A percentile compares a stretch with the other conserved stretches of the same genome.
Evolutionary conservation across 2,329 filamentous ascomycete genomes (phyloP).

Genomic region (Sarocladiaceae sp.): DNA sequence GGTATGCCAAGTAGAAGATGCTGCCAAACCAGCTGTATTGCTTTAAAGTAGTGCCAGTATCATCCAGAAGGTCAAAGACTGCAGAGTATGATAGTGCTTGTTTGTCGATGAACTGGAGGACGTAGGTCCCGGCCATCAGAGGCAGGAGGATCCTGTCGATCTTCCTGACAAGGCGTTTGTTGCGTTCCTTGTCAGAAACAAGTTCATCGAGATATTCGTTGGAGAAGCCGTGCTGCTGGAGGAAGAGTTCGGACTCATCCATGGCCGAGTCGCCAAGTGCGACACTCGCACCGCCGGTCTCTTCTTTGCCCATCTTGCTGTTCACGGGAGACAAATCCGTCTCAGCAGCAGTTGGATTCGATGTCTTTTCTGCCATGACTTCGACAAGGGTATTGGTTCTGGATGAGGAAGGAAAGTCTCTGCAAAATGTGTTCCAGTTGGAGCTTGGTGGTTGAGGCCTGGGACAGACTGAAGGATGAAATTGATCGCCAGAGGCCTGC

Average conservation of each 20-base stretch:
- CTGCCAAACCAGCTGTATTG: slow-evolving; percentile 52
- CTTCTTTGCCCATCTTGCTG: slow-evolving; percentile 2
- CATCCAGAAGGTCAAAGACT: slow-evolving; percentile 49
- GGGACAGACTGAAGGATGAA: too few species aligned
- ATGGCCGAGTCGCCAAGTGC: slow-evolving; percentile 23
- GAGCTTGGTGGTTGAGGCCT: too few species aligned
- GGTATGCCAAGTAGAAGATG: slow-evolving; percentile 50
- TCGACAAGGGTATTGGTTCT: too few species aligned
- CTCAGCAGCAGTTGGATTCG: background rate
- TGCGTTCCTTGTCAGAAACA: slow-evolving; percentile 33
- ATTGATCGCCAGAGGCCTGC: too few species aligned
- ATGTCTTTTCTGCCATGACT: background rate
- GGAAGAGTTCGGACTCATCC: slow-evolving; percentile 44
- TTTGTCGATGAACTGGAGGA: slow-evolving; percentile 54
- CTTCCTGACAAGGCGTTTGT: slow-evolving; percentile 31
- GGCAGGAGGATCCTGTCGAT: slow-evolving; percentile 49
- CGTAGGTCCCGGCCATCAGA: slow-evolving; percentile 44
- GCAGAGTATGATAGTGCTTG: slow-evolving; percentile 49
- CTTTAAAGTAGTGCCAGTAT: slow-evolving; percentile 39
- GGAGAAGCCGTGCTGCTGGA: slow-evolving; percentile 42
- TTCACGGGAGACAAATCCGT: background rate
- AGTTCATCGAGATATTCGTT: slow-evolving; percentile 37
- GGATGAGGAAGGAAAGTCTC: too few species aligned
- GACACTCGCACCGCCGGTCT: background rate
- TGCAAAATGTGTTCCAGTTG: too few species aligned